Base-by-base conservation (phyloP, 495 filamentous ascomycete genomes). In the Apodospora peruviana region DNA sequence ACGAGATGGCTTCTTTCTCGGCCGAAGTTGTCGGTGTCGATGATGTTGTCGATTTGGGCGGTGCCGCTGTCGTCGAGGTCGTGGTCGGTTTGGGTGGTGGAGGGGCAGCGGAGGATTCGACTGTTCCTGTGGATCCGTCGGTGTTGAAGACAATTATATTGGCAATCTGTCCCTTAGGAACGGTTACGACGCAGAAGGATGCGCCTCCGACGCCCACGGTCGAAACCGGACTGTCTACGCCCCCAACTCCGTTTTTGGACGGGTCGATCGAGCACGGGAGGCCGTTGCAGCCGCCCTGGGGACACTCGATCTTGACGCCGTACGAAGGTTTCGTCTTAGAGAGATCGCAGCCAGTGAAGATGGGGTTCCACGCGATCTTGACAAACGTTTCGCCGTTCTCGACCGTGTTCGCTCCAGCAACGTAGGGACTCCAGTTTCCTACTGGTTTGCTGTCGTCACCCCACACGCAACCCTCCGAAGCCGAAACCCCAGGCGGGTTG, bases 361-460 rank as follows among this genome's bases (percentile, higher is more conserved):
- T 84, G 29, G 87, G 87, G 69, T 91, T 91, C 79, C 85, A 88
- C 40, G 81, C 86, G 45, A 93, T 75, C 72, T 87, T 90, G 43
- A 86, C 71, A 53, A 79, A 91, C 2, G 87, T 89, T 44, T 77
- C 69, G 43, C 86, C 87, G 45, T 63, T 67, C 23, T 58, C 56
- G 49, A 81, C 77, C 29, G 83, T 83, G 67, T 91, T 90, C 27
- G 84, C 85, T 43, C 88, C 88, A 24, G 82, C 82, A 50, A 89
- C 87, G 56, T 84, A 93, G 1, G 87, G 85, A 40, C 77, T 72
- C 88, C 88, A 93, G 70, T 93, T 91, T 41, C 88, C 88, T 48
- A 80, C 66, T 0, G 86, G 79, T 55, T 84, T 76, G 34, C 65
- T 68, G 21, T 70, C 71, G 45, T 74, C 79, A 45, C 87, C 84